phyloP scores from a whole-genome alignment of 2,329 filamentous ascomycete species.

The Curvularia hawaiiensis region DNA sequence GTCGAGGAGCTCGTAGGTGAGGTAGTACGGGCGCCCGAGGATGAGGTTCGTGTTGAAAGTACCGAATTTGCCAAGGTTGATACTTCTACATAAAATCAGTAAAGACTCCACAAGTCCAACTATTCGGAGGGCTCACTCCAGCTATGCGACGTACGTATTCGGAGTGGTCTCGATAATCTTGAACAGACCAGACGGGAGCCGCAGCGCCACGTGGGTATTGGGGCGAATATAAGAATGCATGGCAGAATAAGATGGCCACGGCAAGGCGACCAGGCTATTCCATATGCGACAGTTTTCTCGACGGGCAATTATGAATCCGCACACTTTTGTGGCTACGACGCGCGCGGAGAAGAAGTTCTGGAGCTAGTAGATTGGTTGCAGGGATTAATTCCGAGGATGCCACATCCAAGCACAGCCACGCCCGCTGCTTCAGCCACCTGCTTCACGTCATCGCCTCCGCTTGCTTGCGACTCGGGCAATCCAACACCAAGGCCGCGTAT shows the following conservation, averaged over 20 bases:
- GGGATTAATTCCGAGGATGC: slow-evolving; percentile 3
- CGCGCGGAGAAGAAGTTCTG: slow-evolving; percentile 7
- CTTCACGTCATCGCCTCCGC: slow-evolving; percentile 21
- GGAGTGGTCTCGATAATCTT: slow-evolving; percentile 65
- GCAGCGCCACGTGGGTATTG: slow-evolving; percentile 58
- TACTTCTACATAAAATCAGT: slow-evolving; percentile 62
- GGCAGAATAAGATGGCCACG: slow-evolving; percentile 18
- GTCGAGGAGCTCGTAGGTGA: slow-evolving; percentile 89
- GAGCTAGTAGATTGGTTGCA: slow-evolving; percentile 14
- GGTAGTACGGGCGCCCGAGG: slow-evolving; percentile 86
- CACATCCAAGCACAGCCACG: slow-evolving; percentile 1
- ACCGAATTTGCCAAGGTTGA: slow-evolving; percentile 92
- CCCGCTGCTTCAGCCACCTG: slow-evolving; percentile 8
- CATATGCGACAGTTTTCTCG: slow-evolving; percentile 15
- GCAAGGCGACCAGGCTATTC: slow-evolving; percentile 8
- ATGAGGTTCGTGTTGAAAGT: slow-evolving; percentile 88
- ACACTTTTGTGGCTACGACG: slow-evolving; percentile 3
- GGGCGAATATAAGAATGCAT: slow-evolving; percentile 57
- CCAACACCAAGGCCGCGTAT: slow-evolving; percentile 12
- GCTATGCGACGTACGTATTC: slow-evolving; percentile 64
- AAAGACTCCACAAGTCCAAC: slow-evolving; percentile 3
- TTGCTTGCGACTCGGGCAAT: slow-evolving; percentile 9
- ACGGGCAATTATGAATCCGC: neutral
- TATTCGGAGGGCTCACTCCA: slow-evolving; percentile 37
- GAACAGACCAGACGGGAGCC: slow-evolving; percentile 62